Evolutionary conservation across 257 asterid species (phyloP).

Genomic region (Coffea eugenioides): DNA sequence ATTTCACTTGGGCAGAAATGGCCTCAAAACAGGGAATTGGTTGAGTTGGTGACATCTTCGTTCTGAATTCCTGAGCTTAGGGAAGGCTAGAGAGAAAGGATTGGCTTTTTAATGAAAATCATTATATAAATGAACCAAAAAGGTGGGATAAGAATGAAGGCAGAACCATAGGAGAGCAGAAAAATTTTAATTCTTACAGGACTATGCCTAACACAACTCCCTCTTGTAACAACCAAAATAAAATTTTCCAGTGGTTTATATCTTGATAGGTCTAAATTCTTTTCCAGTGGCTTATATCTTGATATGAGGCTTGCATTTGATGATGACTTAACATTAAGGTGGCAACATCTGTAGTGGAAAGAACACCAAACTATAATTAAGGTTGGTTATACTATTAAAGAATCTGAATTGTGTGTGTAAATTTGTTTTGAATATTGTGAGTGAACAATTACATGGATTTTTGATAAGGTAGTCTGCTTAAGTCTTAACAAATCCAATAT

Average conservation of each 20-base stretch:
- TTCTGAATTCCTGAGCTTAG: background rate
- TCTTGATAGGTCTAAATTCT: background rate
- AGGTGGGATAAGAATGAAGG: background rate
- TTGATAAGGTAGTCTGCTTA: background rate
- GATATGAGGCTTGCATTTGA: background rate
- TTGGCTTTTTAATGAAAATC: background rate
- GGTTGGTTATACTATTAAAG: background rate
- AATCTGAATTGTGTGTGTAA: background rate
- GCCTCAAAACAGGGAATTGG: background rate
- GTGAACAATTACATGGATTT: background rate
- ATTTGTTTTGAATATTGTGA: background rate
- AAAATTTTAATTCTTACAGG: background rate
- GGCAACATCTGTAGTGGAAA: background rate
- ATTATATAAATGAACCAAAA: background rate
- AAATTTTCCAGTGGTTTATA: background rate
- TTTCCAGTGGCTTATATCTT: background rate
- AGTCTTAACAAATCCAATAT: background rate
- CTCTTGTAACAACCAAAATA: no score
- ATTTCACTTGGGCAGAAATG: slow-evolving; percentile 6
- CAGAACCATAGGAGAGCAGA: background rate
- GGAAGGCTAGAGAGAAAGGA: background rate
- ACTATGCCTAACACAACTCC: background rate
- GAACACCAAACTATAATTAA: background rate
- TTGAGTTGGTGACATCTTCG: background rate
- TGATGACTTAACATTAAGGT: background rate